Percentiles rank a stretch among this genome's conserved stretches.
Conservation (phyloP, 2,329 filamentous ascomycete genomes). For the Zymoseptoria passerinii region DNA sequence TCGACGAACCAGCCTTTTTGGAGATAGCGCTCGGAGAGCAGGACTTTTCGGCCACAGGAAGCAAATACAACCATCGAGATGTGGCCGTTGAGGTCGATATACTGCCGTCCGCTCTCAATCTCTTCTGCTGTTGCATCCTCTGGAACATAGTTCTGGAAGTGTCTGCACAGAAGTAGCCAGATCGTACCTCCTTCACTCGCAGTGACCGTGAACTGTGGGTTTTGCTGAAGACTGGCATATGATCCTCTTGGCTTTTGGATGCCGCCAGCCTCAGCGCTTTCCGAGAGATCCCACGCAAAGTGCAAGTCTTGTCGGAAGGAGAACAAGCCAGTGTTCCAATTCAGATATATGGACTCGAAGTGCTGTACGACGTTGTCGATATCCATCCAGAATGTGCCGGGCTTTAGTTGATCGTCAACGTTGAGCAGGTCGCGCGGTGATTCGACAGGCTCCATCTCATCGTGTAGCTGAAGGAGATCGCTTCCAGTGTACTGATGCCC, state of each 20-base stretch:
- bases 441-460: slow-evolving; percentile 22
- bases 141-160: slow-evolving; percentile 49
- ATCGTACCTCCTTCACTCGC: slow-evolving; percentile 52
- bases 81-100: slow-evolving; percentile 53
- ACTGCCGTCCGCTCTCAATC: slow-evolving; percentile 36
- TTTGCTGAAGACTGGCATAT: slow-evolving; percentile 63
- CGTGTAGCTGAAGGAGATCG: slow-evolving; percentile 15
- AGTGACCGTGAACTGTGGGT: slow-evolving; percentile 52
- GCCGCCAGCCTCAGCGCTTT: slow-evolving; percentile 25
- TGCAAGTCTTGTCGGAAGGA: slow-evolving; percentile 76
- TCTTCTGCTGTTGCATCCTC: slow-evolving; percentile 24
- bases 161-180: slow-evolving; percentile 80
- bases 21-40: slow-evolving; percentile 62
- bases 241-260: slow-evolving; percentile 41
- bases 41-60: slow-evolving; percentile 60
- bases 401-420: slow-evolving; percentile 35
- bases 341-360: slow-evolving; percentile 92
- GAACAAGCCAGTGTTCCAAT: slow-evolving; percentile 91
- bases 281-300: slow-evolving; percentile 67
- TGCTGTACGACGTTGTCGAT: slow-evolving; percentile 81
- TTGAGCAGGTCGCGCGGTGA: slow-evolving; percentile 31
- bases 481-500: slow-evolving; percentile 6
- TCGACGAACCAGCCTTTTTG: slow-evolving; percentile 83
- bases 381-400: slow-evolving; percentile 90
- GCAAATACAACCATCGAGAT: slow-evolving; percentile 81